phyloP scores from a whole-genome alignment of 2,329 filamentous ascomycete species.

The Ustilaginoidea virens region DNA sequence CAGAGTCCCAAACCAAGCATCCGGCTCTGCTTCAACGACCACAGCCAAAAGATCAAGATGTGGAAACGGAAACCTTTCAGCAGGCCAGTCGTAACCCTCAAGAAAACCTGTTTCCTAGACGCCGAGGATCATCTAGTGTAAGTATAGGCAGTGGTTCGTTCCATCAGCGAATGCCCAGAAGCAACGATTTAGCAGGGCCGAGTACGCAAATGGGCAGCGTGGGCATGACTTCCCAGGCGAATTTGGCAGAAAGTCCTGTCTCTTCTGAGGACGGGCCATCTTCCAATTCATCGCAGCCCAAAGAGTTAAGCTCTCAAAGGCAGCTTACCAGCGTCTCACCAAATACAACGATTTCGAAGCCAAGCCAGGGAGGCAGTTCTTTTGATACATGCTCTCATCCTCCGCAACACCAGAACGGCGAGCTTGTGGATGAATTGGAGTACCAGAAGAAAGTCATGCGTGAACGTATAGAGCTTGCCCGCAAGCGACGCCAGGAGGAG shows the following conservation, averaged over 20 bases:
- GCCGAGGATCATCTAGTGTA: slow-evolving; percentile 79
- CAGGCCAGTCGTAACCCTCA: slow-evolving; percentile 59
- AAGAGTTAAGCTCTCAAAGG: slow-evolving; percentile 13
- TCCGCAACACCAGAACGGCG: slow-evolving; percentile 15
- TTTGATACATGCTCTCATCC: slow-evolving; percentile 16
- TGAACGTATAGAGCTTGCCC: slow-evolving; percentile 52
- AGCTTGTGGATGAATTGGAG: slow-evolving; percentile 39
- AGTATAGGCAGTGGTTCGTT: slow-evolving; percentile 70
- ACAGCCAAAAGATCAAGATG: slow-evolving; percentile 46
- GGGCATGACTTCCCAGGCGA: slow-evolving; percentile 31
- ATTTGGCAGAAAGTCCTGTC: slow-evolving; percentile 32
- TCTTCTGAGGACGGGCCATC: slow-evolving; percentile 20
- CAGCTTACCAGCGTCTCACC: slow-evolving; percentile 26
- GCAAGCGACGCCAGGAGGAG: slow-evolving; percentile 51
- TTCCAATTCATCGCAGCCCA: slow-evolving; percentile 9
- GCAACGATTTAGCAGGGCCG: slow-evolving; percentile 24
- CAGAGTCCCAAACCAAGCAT: slow-evolving; percentile 52
- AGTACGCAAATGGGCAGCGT: slow-evolving; percentile 26
- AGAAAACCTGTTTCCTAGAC: slow-evolving; percentile 53
- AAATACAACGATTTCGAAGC: slow-evolving; percentile 22
- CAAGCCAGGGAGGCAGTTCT: slow-evolving; percentile 15
- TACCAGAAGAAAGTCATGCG: slow-evolving; percentile 59
- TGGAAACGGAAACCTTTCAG: slow-evolving; percentile 76
- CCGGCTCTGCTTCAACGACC: slow-evolving; percentile 68
- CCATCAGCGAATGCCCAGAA: slow-evolving; percentile 38